Evolutionary conservation across 2,329 filamentous ascomycete genomes (phyloP).

Genomic region (Aspergillus sp.): DNA sequence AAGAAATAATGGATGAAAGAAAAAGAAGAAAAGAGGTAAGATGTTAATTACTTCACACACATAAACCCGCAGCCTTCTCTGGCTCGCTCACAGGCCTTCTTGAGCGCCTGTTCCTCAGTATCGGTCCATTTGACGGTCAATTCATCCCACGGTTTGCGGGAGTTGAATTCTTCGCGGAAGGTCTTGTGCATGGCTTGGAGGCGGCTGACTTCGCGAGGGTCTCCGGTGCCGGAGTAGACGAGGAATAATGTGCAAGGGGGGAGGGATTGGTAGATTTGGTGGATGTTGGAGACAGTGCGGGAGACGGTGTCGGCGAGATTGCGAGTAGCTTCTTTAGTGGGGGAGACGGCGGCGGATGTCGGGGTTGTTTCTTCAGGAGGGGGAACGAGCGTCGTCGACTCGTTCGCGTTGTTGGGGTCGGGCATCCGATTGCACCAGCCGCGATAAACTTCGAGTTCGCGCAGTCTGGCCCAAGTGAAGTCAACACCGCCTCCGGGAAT

Average conservation of each 20-base stretch:
- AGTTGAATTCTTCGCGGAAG: constrained; percentile 59
- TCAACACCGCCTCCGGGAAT: constrained; percentile 58
- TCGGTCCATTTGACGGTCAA: constrained; percentile 66
- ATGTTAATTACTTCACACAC: constrained; percentile 53
- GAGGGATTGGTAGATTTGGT: constrained; percentile 56
- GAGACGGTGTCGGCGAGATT: constrained; percentile 50
- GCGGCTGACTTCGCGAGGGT: constrained; percentile 58
- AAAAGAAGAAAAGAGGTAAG: background rate
- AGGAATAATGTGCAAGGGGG: constrained; percentile 63
- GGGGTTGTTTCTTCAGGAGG: constrained; percentile 29
- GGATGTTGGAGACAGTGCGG: constrained; percentile 54
- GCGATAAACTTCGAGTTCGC: constrained; percentile 60
- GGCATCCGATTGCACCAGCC: constrained; percentile 60
- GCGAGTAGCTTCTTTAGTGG: background rate
- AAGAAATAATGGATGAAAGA: background rate
- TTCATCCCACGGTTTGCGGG: constrained; percentile 63
- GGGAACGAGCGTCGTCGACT: constrained; percentile 32
- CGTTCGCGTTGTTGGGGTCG: constrained; percentile 48
- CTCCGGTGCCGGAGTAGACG: constrained; percentile 65
- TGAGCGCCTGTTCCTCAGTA: constrained; percentile 61
- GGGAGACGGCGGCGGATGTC: constrained; percentile 2
- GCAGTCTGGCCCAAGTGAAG: constrained; percentile 64
- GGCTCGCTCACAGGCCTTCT: constrained; percentile 57
- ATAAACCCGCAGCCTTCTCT: constrained; percentile 62
- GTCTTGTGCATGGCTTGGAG: constrained; percentile 58